phyloP scores from a whole-genome alignment of 768 basidiomycete species.

The Lactifluus rugatus region DNA sequence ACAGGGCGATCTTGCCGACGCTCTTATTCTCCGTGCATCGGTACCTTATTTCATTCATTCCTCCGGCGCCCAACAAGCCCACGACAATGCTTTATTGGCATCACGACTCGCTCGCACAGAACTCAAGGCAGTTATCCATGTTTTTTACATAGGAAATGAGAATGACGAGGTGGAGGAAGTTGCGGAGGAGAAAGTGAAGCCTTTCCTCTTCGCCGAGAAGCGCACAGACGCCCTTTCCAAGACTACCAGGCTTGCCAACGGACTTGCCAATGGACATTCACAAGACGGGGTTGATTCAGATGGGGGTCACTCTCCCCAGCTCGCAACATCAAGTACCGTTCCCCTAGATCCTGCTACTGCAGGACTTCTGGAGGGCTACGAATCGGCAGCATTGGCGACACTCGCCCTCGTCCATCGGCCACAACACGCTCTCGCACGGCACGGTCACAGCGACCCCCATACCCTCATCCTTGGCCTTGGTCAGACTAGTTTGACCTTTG shows the following conservation, averaged over 20 bases:
- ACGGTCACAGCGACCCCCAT: conserved; percentile 46
- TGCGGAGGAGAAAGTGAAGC: conserved; percentile 45
- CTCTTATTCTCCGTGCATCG: conserved; percentile 65
- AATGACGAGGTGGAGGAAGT: conserved; percentile 40
- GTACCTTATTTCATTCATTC: conserved; percentile 80
- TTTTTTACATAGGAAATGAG: conserved; percentile 46
- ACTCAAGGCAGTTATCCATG: conserved; percentile 75
- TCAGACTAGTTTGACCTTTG: conserved; percentile 31
- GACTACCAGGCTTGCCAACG: conserved; percentile 22
- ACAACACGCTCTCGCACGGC: conserved; percentile 42
- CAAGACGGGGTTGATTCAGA: conserved; percentile 23
- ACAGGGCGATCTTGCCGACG: conserved; percentile 58
- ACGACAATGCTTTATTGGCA: conserved; percentile 84
- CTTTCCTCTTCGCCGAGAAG: conserved; percentile 48
- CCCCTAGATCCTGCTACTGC: conserved; percentile 21
- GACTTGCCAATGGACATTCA: conserved; percentile 26
- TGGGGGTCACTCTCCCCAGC: conserved; percentile 19
- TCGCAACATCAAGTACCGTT: conserved; percentile 15
- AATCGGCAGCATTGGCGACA: conserved; percentile 57
- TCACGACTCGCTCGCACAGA: conserved; percentile 65
- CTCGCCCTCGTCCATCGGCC: conserved; percentile 52
- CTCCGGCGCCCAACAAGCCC: conserved; percentile 65
- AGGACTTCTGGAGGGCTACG: conserved; percentile 48
- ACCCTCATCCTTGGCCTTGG: conserved; percentile 71
- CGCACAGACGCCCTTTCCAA: conserved; percentile 21